phyloP scores from a whole-genome alignment of 371 early-diverging fungal genomes.

The Parasitella parasitica region DNA sequence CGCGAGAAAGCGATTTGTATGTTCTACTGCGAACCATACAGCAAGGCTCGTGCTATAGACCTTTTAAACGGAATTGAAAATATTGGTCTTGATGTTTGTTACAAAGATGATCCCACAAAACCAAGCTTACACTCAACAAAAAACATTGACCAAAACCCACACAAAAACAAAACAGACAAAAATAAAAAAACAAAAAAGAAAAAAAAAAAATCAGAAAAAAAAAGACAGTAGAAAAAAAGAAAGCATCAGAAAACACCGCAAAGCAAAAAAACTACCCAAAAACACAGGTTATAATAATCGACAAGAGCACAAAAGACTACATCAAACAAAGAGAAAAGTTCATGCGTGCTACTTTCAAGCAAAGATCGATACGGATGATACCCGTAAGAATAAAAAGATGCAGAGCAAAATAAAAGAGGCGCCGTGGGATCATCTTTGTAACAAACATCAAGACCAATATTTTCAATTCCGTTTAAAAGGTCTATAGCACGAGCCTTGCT shows the following conservation, averaged over 20 bases:
- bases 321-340: too few species aligned
- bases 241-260: too few species aligned
- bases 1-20: slow-evolving; percentile 14
- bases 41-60: slow-evolving; percentile 14
- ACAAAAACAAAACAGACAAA: too few species aligned
- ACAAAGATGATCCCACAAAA: slow-evolving; percentile 12
- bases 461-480: slow-evolving; percentile 5
- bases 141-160: slow-evolving; percentile 1
- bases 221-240: too few species aligned
- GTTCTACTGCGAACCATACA: slow-evolving; percentile 17
- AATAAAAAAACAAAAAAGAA: too few species aligned
- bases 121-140: slow-evolving; percentile 4
- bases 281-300: too few species aligned
- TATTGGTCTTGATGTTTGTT: slow-evolving; percentile 12
- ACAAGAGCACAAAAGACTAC: too few species aligned
- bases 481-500: slow-evolving; percentile 16
- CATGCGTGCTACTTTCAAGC: too few species aligned
- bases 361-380: slow-evolving; percentile 6
- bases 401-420: slow-evolving; percentile 10
- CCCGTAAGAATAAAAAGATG: slow-evolving; percentile 13
- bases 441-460: slow-evolving; percentile 13
- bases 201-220: too few species aligned
- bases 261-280: too few species aligned
- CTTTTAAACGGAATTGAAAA: slow-evolving; percentile 8
- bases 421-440: slow-evolving; percentile 12